Percentiles rank a stretch among this genome's conserved stretches.
These are phyloP conservation scores for Insectozyma bohioensis DNA, from an alignment of 1,139 yeast genomes.

Conservation along the genomic window DNA sequence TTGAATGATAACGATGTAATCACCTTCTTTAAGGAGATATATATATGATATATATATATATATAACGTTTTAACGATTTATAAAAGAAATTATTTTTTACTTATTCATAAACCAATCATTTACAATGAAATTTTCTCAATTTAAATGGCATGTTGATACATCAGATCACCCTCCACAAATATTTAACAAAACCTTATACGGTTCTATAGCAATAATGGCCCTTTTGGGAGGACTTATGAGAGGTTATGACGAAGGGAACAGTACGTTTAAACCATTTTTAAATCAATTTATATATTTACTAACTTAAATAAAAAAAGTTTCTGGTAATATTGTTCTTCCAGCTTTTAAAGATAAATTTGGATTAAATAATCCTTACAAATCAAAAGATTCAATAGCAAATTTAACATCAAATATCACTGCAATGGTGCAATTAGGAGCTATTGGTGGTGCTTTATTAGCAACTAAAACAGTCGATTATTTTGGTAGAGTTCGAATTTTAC, in stretches of 20 bases:
- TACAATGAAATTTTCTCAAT: no score
- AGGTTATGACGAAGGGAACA: constrained; percentile 59
- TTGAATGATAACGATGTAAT: no score
- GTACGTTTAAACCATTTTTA: constrained; percentile 16
- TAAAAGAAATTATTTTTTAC: no score
- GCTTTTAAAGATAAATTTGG: constrained; percentile 48
- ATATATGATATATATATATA: no score
- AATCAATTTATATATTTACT: background rate
- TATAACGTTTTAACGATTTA: no score
- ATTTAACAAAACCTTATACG: constrained; percentile 44
- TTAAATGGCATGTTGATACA: constrained; percentile 14
- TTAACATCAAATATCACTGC: constrained; percentile 55
- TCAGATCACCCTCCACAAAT: constrained; percentile 50
- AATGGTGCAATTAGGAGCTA: constrained; percentile 63
- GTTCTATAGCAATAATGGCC: constrained; percentile 54
- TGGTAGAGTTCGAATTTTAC: constrained; percentile 55
- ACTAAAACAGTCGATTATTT: constrained; percentile 44
- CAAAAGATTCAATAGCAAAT: constrained; percentile 40
- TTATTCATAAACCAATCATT: no score
- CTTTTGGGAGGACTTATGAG: constrained; percentile 58
- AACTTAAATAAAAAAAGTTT: constrained; percentile 7
- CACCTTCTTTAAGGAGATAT: no score
- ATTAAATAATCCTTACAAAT: constrained; percentile 37
- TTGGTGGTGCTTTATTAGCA: constrained; percentile 58
- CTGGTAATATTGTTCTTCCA: constrained; percentile 15